These are phyloP conservation scores for Astrocystis sublimbata DNA, from an alignment of 495 filamentous ascomycete species.

Conservation along the genomic window DNA sequence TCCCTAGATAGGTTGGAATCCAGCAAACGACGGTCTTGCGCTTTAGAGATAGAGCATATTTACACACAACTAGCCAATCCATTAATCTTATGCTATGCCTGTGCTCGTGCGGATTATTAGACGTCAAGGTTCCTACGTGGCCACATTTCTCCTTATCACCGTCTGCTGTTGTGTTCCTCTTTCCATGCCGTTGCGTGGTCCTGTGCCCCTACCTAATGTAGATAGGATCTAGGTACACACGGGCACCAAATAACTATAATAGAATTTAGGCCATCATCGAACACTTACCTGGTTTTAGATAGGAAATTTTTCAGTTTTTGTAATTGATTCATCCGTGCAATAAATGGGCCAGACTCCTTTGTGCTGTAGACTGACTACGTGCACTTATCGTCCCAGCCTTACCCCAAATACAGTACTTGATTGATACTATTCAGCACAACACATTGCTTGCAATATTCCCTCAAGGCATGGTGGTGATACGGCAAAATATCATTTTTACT, in stretches of 20 bases:
- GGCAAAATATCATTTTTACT: conserved; percentile 12
- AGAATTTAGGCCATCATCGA: too few relatives aligned
- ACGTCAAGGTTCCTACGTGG: too few relatives aligned
- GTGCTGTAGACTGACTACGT: neutral
- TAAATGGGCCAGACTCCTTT: too few relatives aligned
- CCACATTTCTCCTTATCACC: too few relatives aligned
- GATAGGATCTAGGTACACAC: too few relatives aligned
- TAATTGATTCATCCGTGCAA: too few relatives aligned
- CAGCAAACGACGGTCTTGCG: conserved; percentile 4
- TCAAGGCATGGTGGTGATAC: neutral
- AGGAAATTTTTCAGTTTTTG: too few relatives aligned
- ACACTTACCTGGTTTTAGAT: too few relatives aligned
- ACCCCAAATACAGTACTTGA: neutral
- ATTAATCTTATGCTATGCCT: neutral
- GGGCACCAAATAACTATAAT: too few relatives aligned
- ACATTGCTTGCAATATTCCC: neutral
- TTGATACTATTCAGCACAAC: neutral
- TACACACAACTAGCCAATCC: neutral
- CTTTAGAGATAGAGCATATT: conserved; percentile 16
- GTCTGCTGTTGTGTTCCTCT: too few relatives aligned
- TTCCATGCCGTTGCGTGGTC: too few relatives aligned
- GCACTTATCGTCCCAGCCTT: neutral
- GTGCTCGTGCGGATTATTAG: neutral
- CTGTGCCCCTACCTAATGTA: too few relatives aligned
- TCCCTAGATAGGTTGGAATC: neutral